These are phyloP conservation scores for Euphorbia peplus DNA, from an alignment of 345 rosid species.

Conservation along the genomic window DNA sequence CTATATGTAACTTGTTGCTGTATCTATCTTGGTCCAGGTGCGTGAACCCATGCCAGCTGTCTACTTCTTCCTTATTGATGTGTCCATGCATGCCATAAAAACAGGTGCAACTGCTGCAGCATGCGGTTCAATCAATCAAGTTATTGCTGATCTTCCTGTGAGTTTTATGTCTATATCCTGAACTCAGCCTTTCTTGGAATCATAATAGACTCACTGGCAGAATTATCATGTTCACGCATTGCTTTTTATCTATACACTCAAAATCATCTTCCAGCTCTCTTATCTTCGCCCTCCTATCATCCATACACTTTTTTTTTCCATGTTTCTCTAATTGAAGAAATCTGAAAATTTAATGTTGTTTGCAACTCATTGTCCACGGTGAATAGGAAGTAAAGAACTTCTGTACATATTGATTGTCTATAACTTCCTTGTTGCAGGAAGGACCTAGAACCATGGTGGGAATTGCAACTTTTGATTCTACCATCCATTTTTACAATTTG, in stretches of 20 bases:
- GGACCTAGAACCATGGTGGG: slow-evolving; percentile 97
- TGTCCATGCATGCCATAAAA: slow-evolving; percentile 89
- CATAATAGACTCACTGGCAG: neutral
- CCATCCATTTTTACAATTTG: slow-evolving; percentile 91
- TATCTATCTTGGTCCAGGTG: slow-evolving; percentile 44
- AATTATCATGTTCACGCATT: neutral
- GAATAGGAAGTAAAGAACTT: neutral
- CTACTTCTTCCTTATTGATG: slow-evolving; percentile 91
- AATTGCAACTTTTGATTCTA: slow-evolving; percentile 92
- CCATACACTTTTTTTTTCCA: neutral
- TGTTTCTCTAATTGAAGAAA: neutral
- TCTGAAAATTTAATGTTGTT: neutral
- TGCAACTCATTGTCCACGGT: neutral
- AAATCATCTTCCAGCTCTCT: neutral
- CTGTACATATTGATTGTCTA: neutral
- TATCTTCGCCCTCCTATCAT: neutral
- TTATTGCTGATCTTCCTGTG: slow-evolving; percentile 90
- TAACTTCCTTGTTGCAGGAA: slow-evolving; percentile 56
- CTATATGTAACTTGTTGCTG: neutral
- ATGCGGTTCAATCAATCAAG: slow-evolving; percentile 92
- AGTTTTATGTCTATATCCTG: slow-evolving; percentile 22
- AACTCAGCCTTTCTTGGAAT: neutral
- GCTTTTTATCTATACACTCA: neutral
- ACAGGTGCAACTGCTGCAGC: slow-evolving; percentile 99
- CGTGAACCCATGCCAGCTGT: slow-evolving; percentile 99